Conservation (phyloP, 345 rosid species). For the Anastatica hierochuntica region DNA sequence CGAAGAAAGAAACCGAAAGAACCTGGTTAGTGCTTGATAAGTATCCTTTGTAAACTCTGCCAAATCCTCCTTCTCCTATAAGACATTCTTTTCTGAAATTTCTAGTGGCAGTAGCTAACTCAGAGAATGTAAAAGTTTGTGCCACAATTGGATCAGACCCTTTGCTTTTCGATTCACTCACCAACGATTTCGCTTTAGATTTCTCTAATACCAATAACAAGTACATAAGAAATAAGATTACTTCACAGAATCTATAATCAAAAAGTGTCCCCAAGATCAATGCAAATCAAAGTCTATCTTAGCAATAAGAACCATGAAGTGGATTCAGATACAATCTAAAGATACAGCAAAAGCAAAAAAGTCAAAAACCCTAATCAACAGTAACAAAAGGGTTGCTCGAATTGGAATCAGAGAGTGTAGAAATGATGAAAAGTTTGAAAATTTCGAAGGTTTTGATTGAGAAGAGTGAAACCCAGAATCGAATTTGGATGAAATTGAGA, state of each 20-base stretch:
- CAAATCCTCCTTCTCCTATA: background rate
- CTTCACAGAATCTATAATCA: too few species aligned
- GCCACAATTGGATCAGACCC: constrained; percentile 51
- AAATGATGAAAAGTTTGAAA: background rate
- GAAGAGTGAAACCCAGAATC: background rate
- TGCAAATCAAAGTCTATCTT: background rate
- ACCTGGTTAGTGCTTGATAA: background rate
- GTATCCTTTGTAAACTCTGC: background rate
- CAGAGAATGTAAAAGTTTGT: constrained; percentile 19
- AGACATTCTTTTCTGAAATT: background rate
- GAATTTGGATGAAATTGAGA: background rate
- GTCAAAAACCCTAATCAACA: constrained; percentile 23
- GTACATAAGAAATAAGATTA: background rate
- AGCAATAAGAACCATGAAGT: too few species aligned
- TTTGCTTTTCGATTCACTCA: constrained; percentile 33
- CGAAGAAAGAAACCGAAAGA: background rate
- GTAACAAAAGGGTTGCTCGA: background rate
- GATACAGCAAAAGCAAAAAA: background rate
- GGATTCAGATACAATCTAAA: background rate
- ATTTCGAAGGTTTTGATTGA: background rate
- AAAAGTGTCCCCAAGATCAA: background rate
- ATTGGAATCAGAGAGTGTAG: background rate
- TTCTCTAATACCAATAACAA: constrained; percentile 35
- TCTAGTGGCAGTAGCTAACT: background rate
- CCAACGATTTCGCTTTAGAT: constrained; percentile 26